Conservation (phyloP, 169 alveolate species). For the Neospora caninum region DNA sequence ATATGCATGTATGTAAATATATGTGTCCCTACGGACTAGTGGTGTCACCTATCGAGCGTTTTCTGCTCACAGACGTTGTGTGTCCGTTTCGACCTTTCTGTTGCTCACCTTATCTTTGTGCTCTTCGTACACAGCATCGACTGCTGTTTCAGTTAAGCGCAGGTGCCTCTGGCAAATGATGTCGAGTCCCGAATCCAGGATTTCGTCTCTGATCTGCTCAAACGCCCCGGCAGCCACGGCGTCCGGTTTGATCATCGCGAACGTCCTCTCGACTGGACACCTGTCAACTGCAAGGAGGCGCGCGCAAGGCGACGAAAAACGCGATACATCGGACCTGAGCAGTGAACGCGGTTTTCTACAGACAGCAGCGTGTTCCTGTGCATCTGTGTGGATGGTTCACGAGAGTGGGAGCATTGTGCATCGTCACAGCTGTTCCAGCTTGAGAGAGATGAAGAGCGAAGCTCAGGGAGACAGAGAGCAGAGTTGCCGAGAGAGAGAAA, state of each 20-base stretch:
- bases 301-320: background rate
- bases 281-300: conserved; percentile 27
- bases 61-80: no score
- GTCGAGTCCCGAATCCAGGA: background rate
- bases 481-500: no score
- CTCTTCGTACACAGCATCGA: background rate
- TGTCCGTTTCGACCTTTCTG: background rate
- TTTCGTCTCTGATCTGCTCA: background rate
- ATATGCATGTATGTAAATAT: no score
- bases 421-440: no score
- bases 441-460: no score
- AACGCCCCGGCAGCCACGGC: background rate
- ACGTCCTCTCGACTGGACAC: conserved; percentile 9
- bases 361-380: no score
- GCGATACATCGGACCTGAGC: background rate
- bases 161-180: background rate
- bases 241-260: conserved; percentile 38
- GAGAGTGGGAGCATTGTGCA: no score
- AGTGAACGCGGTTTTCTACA: background rate
- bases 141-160: background rate
- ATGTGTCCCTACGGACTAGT: no score
- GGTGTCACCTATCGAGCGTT: background rate
- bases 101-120: background rate
- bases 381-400: no score
- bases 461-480: no score